Percentiles rank a stretch among this genome's conserved stretches.
Conservation (phyloP, 202 grass and related monocot genomes). For the Zizania palustris region DNA sequence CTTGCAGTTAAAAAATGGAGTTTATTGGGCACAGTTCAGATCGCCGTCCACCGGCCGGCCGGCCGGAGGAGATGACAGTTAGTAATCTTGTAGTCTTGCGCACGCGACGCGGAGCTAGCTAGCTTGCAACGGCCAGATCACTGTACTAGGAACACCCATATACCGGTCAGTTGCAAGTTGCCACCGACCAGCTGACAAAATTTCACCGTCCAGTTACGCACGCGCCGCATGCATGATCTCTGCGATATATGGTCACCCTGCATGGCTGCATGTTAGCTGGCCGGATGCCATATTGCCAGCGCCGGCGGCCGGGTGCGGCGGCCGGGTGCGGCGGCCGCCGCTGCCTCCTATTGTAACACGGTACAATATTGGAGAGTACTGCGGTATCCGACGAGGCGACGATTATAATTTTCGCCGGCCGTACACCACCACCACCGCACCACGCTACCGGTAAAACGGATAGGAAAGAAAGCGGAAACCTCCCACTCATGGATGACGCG, state of each 20-base stretch:
- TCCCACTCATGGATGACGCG: not conserved
- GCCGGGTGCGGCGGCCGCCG: not conserved
- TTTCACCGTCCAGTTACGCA: not conserved
- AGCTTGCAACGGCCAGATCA: constrained; percentile 10
- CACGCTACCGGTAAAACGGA: not conserved
- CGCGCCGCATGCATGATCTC: constrained; percentile 9
- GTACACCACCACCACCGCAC: not conserved
- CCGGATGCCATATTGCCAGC: not conserved
- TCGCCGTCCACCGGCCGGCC: not conserved
- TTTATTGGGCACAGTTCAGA: not conserved
- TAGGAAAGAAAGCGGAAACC: not conserved
- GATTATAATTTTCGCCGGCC: not conserved
- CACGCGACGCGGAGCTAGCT: constrained; percentile 5
- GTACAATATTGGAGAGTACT: not conserved
- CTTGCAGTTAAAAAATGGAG: not conserved
- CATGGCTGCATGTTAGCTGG: not conserved
- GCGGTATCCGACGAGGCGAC: not conserved
- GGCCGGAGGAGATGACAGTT: constrained; percentile 37
- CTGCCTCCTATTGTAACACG: not conserved
- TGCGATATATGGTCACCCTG: constrained; percentile 17
- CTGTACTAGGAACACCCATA: not conserved
- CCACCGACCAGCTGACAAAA: constrained; percentile 30
- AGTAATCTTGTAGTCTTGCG: constrained; percentile 18
- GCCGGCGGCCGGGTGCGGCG: not conserved
- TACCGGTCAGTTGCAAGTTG: constrained; percentile 42